Base-by-base conservation (phyloP, 1,139 yeast genomes). In the Geotrichum histeridarum region DNA sequence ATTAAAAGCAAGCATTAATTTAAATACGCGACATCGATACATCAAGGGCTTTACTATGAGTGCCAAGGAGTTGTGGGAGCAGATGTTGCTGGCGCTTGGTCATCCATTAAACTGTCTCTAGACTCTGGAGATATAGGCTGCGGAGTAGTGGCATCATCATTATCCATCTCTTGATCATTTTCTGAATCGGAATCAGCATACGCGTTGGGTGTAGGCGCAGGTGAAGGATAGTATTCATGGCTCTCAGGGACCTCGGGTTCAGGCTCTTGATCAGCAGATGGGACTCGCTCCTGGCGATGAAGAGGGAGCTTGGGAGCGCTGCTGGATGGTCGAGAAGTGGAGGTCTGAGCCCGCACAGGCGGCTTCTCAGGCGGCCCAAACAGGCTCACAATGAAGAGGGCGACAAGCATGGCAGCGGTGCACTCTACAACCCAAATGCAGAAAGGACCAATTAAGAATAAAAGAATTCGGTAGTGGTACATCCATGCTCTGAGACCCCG, bases 401-500 rank as follows among this genome's bases (percentile, higher is more conserved):
- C 43, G 2, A 37, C 44, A 6, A 43, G 11, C 35, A 30, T 37
- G 3, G 42, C 42, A 4, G 32, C 47, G 1, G 31, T 32, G 8
- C 42, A 32, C 22, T 50, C 52, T 2, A 50, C 12, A 17, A 31
- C 12, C 37, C 48, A 43, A 8, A 50, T 50, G 14, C 36, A 42
- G 14, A 11, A 37, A 8, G 52, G 47, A 6, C 33, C 47, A 8
- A 42, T 32, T 1, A 50, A 4, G 30, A 50, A 50, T 12, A 50
- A 27, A 11, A 44, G 22, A 2, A 43, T 9, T n/a, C 47, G 17
- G 36, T 42, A 44, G 18, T 42, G 43, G 15, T 50, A 38, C 39
- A 50, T 42, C 52, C 52, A 50, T 6, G 31, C 41, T 1, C 52
- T 32, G 17, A 50, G 30, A n/a, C 52, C 52, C 15, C 30, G 44